phyloP scores from a whole-genome alignment of 2,329 filamentous ascomycete genomes.

The Alternaria infectoria region DNA sequence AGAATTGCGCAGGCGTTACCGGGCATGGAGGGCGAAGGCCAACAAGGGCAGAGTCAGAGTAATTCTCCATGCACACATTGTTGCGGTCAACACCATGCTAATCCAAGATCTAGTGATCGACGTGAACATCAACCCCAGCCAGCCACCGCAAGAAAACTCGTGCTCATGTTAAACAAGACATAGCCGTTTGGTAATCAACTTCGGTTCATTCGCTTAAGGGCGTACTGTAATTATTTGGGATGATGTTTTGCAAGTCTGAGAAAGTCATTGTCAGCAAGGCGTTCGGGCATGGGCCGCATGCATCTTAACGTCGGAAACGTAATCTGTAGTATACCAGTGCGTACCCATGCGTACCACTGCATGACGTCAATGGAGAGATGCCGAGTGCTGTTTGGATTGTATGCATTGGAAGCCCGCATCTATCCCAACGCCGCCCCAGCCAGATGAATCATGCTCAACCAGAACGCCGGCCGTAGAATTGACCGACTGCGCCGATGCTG shows the following conservation, averaged over 20 bases:
- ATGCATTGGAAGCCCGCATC: slow-evolving; percentile 28
- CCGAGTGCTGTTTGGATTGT: slow-evolving; percentile 16
- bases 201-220: slow-evolving; percentile 32
- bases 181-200: slow-evolving; percentile 7
- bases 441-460: slow-evolving; percentile 26
- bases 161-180: slow-evolving; percentile 43
- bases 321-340: slow-evolving; percentile 46
- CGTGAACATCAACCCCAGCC: slow-evolving; percentile 79
- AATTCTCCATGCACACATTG: slow-evolving; percentile 49
- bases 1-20: slow-evolving; percentile 97
- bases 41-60: slow-evolving; percentile 81
- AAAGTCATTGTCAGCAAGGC: slow-evolving; percentile 48
- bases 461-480: slow-evolving; percentile 34
- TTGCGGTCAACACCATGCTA: slow-evolving; percentile 5
- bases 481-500: slow-evolving; percentile 28
- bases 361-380: slow-evolving; percentile 28
- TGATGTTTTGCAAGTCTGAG: slow-evolving; percentile 26
- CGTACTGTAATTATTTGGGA: slow-evolving; percentile 46
- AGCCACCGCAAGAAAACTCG: slow-evolving; percentile 65
- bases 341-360: slow-evolving; percentile 16
- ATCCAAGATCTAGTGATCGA: slow-evolving; percentile 74
- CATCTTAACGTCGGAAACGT: slow-evolving; percentile 20
- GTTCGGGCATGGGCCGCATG: slow-evolving; percentile 39
- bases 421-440: slow-evolving; percentile 26
- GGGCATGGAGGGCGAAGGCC: slow-evolving; percentile 92